phyloP scores from a whole-genome alignment of 2,329 filamentous ascomycete genomes.

The Ceratocystis smalleyi region DNA sequence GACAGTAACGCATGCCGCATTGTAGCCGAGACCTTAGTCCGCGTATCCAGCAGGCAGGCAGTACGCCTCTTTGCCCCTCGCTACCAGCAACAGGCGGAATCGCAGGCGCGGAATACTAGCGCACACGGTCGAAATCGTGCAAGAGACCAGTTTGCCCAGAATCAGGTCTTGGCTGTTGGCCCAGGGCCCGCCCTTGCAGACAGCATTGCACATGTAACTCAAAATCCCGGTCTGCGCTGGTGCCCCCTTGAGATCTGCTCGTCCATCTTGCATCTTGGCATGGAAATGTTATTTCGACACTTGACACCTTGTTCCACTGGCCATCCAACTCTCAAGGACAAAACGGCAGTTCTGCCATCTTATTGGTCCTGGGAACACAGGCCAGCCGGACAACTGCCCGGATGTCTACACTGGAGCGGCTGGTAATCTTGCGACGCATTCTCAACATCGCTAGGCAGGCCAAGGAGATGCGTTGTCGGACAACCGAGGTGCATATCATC shows the following conservation, averaged over 20 bases:
- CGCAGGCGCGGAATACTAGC: constrained; percentile 25
- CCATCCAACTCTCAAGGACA: not conserved
- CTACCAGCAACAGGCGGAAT: constrained; percentile 19
- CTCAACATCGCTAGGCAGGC: no score
- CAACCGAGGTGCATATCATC: not conserved
- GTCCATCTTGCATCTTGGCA: constrained; percentile 24
- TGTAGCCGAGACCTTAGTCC: constrained; percentile 21
- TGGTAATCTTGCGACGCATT: constrained; percentile 24
- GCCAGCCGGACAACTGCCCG: constrained; percentile 23
- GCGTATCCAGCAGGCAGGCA: constrained; percentile 16
- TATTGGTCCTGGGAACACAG: constrained; percentile 26
- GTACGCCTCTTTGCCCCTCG: constrained; percentile 21
- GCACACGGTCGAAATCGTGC: constrained; percentile 27
- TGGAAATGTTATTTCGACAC: constrained; percentile 20
- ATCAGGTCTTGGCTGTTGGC: constrained; percentile 12
- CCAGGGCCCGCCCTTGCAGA: constrained; percentile 19
- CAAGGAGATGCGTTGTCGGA: not conserved
- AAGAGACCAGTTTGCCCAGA: constrained; percentile 27
- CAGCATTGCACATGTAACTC: constrained; percentile 13
- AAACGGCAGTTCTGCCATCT: not conserved
- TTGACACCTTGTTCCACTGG: not conserved
- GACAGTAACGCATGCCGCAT: constrained; percentile 19
- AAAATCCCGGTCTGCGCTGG: constrained; percentile 22
- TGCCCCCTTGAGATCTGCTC: constrained; percentile 27
- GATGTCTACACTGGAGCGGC: constrained; percentile 24